A percentile compares a stretch with the other conserved stretches of the same genome.
These are phyloP conservation scores for Malassezia restricta DNA, from an alignment of 1,284 basidiomycete species.

Conservation along the genomic window DNA sequence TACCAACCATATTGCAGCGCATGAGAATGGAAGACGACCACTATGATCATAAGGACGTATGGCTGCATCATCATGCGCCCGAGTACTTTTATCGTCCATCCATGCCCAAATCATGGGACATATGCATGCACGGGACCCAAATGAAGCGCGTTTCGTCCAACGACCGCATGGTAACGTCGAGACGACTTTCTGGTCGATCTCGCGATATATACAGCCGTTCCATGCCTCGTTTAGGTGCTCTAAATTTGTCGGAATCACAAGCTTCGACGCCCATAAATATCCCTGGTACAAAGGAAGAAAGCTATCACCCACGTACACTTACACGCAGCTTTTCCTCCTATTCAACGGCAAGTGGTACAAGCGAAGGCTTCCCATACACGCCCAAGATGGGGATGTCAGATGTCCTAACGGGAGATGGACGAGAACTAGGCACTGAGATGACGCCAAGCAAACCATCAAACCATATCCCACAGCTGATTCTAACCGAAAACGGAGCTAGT, in stretches of 20 bases:
- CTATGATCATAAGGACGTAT: not conserved
- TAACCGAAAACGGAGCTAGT: not conserved
- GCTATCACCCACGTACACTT: not conserved
- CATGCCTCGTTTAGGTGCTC: too few relatives aligned
- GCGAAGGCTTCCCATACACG: slow-evolving; percentile 8
- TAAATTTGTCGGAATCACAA: not conserved
- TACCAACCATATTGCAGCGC: not conserved
- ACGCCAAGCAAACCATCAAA: not conserved
- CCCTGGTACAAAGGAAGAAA: not conserved
- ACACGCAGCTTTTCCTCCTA: slow-evolving; percentile 8
- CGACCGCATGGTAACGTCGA: too few relatives aligned
- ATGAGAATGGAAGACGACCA: not conserved
- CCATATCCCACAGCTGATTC: not conserved
- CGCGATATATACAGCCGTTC: too few relatives aligned
- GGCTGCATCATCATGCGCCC: too few relatives aligned
- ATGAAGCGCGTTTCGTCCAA: too few relatives aligned
- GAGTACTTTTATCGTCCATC: too few relatives aligned
- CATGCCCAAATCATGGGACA: too few relatives aligned
- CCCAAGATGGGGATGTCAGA: not conserved
- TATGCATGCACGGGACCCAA: too few relatives aligned
- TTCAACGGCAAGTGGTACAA: not conserved
- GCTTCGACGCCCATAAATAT: not conserved
- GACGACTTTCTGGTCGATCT: too few relatives aligned
- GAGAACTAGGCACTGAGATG: not conserved
- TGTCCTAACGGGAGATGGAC: not conserved